These are phyloP conservation scores for Quercus lobata DNA, from an alignment of 331 rosid genomes.

Conservation along the genomic window DNA sequence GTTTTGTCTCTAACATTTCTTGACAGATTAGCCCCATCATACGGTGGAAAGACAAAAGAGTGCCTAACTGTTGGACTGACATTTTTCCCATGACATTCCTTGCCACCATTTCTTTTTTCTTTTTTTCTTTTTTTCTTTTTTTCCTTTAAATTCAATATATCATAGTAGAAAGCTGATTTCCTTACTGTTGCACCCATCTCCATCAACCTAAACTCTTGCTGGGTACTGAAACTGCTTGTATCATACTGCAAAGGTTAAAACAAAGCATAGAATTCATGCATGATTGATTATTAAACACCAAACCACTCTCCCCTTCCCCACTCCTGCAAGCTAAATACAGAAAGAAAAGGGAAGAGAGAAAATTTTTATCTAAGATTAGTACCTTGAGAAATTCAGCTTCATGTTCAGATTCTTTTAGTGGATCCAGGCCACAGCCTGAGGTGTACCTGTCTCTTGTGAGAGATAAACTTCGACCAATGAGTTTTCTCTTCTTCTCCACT, in stretches of 20 bases:
- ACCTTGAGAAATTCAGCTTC: constrained; percentile 48
- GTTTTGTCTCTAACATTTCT: constrained; percentile 37
- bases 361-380: not conserved
- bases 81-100: constrained; percentile 41
- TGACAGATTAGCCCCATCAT: constrained; percentile 46
- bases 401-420: constrained; percentile 33
- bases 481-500: constrained; percentile 39
- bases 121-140: constrained; percentile 8
- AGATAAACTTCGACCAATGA: constrained; percentile 34
- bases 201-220: constrained; percentile 39
- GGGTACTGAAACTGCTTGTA: constrained; percentile 33
- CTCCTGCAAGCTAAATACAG: not conserved
- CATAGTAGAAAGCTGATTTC: constrained; percentile 34
- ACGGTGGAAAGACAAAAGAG: constrained; percentile 39
- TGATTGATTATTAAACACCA: no score
- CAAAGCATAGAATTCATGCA: no score
- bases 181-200: constrained; percentile 58
- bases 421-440: constrained; percentile 6
- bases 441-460: constrained; percentile 31
- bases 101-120: constrained; percentile 26
- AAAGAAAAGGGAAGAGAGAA: not conserved
- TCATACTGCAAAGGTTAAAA: constrained; percentile 27
- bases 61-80: constrained; percentile 42
- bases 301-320: not conserved
- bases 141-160: constrained; percentile 26